Evolutionary conservation across 2,329 filamentous ascomycete genomes (phyloP).

Genomic region (Aspergillus clavatus): DNA sequence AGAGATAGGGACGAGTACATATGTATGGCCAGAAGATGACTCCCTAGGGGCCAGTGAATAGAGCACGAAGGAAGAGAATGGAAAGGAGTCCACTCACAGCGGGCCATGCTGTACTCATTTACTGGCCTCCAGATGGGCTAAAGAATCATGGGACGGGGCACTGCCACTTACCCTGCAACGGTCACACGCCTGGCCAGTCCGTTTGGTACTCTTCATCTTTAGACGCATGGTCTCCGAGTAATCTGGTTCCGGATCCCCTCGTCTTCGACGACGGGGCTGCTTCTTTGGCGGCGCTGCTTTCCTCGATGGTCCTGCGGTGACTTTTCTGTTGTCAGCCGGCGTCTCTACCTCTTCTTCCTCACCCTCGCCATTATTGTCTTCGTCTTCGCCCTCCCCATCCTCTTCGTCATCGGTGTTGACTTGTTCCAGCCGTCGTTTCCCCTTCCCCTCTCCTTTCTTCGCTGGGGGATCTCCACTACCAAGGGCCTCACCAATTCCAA

Average conservation of each 20-base stretch:
- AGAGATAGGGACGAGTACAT: too few relatives aligned
- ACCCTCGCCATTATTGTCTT: not conserved
- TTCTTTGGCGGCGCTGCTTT: conserved; percentile 35
- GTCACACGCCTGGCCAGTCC: conserved; percentile 26
- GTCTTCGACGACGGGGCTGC: conserved; percentile 12
- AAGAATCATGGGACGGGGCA: not conserved
- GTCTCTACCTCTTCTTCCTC: not conserved
- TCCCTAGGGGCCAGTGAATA: not conserved
- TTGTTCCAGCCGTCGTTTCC: not conserved
- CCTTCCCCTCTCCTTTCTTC: not conserved
- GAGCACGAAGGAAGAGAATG: not conserved
- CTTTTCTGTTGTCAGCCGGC: not conserved
- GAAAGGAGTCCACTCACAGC: not conserved
- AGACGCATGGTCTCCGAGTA: conserved; percentile 17
- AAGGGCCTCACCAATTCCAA: not conserved
- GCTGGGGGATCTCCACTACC: not conserved
- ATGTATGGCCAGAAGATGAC: too few relatives aligned
- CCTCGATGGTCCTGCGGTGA: conserved; percentile 42
- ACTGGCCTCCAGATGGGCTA: not conserved
- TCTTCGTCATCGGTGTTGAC: not conserved
- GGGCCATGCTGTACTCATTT: not conserved
- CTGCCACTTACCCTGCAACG: conserved; percentile 24
- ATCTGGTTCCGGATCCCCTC: conserved; percentile 20
- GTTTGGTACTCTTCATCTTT: conserved; percentile 12
- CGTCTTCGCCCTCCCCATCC: not conserved